Evolutionary conservation across 805 yeast genomes (phyloP), one percentile per base, ranked within the genome.

Genomic region (Schwanniomyces polymorphus): DNA sequence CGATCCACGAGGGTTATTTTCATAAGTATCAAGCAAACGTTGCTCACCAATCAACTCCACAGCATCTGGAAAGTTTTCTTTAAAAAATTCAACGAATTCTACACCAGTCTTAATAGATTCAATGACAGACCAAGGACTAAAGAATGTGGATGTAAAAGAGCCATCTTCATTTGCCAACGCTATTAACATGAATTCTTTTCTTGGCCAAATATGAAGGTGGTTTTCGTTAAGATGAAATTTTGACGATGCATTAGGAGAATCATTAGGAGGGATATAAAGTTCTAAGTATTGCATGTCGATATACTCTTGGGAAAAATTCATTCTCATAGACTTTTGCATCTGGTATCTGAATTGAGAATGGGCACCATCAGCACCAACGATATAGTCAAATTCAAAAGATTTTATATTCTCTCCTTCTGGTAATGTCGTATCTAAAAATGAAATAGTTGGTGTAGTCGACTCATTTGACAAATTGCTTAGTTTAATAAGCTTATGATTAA

Each of bases 141-240:
- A 91, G 54, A 91, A 84, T 0, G 97, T 91, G 1, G 89, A 85
- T 0, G 97, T 91, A 65, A 91, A 91, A 5, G 96, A 84, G 0
- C 92, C 94, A 61, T 88, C 96, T 21, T 69, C 64, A 55, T 91
- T 91, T 8, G 97, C 88, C 48, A 91, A 74, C 0, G 97, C 97
- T 58, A 91, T 91, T 55, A 91, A 76, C 97, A 91, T 91, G 61
- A 74, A 88, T 45, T 87, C 76, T 48, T 84, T 80, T 40, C 97
- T 74, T 4, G 97, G 97, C 97, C 97, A 91, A 40, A 91, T 88
- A 59, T 91, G 97, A 43, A 91, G 74, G 61, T 88, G 90, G 65
- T 88, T 82, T 7, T 91, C 84, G 53, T 83, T 81, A 18, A 87
- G 70, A 14, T 72, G 67, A 57, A 82, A 87, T 18, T 70, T 58